phyloP scores from a whole-genome alignment of 2,329 filamentous ascomycete species.

The Graphiopsis chlorocephala region DNA sequence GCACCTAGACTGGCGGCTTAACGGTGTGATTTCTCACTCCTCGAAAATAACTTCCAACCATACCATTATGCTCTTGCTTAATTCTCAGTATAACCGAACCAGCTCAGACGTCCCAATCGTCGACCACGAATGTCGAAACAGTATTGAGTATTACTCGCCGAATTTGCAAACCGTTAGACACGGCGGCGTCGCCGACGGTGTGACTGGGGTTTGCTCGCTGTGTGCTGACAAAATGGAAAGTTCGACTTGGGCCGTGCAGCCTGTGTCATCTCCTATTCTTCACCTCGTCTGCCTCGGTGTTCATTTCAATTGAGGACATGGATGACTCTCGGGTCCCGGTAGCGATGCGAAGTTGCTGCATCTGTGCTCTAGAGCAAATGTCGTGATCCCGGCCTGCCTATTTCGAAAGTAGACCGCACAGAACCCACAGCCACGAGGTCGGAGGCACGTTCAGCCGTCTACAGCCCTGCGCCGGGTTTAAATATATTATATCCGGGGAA shows the following conservation, averaged over 20 bases:
- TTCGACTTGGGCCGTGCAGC: not conserved
- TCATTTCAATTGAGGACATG: no score
- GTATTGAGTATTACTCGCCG: not conserved
- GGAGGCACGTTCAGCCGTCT: slow-evolving; percentile 1
- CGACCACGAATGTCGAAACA: not conserved
- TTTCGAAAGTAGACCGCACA: not conserved
- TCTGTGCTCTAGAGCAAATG: not conserved
- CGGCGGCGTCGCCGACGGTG: no score
- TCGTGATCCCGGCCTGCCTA: not conserved
- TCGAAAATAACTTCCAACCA: not conserved
- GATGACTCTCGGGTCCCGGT: not conserved
- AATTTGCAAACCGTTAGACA: not conserved
- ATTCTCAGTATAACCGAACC: not conserved
- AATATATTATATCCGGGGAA: not conserved
- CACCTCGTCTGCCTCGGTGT: not conserved
- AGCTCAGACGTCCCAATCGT: not conserved
- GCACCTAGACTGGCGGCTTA: slow-evolving; percentile 51
- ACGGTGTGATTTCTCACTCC: no score
- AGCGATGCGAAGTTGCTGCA: not conserved
- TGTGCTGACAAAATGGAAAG: not conserved
- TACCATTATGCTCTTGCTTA: not conserved
- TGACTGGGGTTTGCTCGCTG: not conserved
- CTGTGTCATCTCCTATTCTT: not conserved
- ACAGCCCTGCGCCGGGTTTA: not conserved
- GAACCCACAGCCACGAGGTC: not conserved